These are phyloP conservation scores for Silene coronaria DNA, from an alignment of 179 eudicot species.

Conservation along the genomic window DNA sequence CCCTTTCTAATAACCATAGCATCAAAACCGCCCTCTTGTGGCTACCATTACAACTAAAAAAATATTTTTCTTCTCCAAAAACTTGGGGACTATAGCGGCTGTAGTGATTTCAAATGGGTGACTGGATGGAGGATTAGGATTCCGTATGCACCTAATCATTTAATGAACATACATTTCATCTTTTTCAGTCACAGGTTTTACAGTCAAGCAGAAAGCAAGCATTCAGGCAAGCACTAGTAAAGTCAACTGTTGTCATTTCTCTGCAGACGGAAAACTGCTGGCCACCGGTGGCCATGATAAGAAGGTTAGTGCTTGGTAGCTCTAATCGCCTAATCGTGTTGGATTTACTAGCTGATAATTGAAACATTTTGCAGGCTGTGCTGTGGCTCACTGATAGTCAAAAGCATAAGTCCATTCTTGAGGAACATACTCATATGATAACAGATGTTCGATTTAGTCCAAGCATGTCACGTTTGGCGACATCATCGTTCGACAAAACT, in stretches of 20 bases:
- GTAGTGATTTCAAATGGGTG: neutral
- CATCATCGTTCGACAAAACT: constrained; percentile 91
- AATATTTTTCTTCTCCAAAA: neutral
- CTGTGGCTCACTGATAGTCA: constrained; percentile 78
- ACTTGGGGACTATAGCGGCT: neutral
- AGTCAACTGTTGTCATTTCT: constrained; percentile 92
- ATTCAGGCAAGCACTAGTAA: constrained; percentile 83
- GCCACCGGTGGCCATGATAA: constrained; percentile 99
- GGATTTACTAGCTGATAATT: constrained; percentile 7
- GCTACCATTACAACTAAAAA: neutral
- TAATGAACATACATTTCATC: neutral
- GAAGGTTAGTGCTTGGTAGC: constrained; percentile 43
- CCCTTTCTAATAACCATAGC: too few relatives aligned
- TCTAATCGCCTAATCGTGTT: neutral
- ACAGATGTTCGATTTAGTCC: constrained; percentile 98
- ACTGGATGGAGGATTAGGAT: neutral
- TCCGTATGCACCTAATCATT: neutral
- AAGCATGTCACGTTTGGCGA: constrained; percentile 79
- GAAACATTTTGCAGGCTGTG: constrained; percentile 57
- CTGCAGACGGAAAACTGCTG: constrained; percentile 90
- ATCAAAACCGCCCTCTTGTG: neutral
- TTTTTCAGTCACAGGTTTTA: constrained; percentile 47
- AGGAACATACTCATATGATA: constrained; percentile 75
- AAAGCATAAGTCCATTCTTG: constrained; percentile 69
- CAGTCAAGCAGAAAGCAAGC: constrained; percentile 64